These are phyloP conservation scores for Ceratocystis cubensis DNA, from an alignment of 2,329 filamentous ascomycete species.

Conservation along the genomic window DNA sequence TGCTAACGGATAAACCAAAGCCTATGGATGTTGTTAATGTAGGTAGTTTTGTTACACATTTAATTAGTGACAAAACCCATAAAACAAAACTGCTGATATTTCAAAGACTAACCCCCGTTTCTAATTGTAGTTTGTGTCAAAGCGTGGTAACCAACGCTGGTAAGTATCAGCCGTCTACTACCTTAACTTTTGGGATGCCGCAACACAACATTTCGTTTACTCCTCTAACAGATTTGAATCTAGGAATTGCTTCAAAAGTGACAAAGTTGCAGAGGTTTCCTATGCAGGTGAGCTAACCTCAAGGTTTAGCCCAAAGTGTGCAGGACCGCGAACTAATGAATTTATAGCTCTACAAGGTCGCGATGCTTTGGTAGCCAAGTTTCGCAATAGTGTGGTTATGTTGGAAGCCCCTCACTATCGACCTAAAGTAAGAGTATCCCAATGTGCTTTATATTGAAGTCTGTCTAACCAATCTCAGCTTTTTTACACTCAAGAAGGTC, in stretches of 20 bases:
- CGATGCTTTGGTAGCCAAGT: conserved; percentile 85
- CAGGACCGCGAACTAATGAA: conserved; percentile 12
- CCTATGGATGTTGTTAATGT: conserved; percentile 62
- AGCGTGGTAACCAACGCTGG: conserved; percentile 59
- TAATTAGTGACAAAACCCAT: too few relatives aligned
- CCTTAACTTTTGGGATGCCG: not conserved
- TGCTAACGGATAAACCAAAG: conserved; percentile 29
- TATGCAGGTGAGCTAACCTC: conserved; percentile 66
- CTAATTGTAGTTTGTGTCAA: conserved; percentile 51
- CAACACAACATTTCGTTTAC: not conserved
- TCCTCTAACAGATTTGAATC: conserved; percentile 9
- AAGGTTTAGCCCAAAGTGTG: rapidly evolving
- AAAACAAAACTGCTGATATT: not conserved
- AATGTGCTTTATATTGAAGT: not conserved
- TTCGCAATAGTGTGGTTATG: conserved; percentile 95
- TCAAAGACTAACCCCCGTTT: not conserved
- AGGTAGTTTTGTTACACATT: conserved; percentile 24
- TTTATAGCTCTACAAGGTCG: conserved; percentile 71
- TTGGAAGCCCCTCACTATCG: conserved; percentile 68
- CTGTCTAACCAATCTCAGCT: conserved; percentile 30
- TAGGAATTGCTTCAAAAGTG: conserved; percentile 69
- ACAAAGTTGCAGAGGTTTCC: conserved; percentile 79
- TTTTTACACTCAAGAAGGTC: conserved; percentile 40
- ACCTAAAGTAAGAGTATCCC: conserved; percentile 52
- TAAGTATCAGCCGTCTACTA: conserved; percentile 28